Evolutionary conservation across 345 rosid species (phyloP).

Genomic region (Brassica juncea): DNA sequence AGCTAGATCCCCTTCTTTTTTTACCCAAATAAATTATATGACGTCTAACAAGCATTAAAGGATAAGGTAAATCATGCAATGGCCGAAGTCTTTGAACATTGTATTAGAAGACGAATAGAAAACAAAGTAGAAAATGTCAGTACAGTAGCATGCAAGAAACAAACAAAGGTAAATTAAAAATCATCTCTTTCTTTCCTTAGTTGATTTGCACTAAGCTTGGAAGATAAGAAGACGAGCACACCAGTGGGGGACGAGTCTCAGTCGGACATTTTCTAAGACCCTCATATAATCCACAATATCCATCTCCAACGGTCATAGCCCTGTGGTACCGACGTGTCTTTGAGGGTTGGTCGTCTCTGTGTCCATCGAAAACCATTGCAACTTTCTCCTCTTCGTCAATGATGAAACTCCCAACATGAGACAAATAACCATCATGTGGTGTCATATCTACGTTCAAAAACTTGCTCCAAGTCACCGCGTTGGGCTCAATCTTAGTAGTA

Average conservation of each 20-base stretch:
- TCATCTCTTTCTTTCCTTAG: background rate
- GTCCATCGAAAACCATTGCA: background rate
- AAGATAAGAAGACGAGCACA: background rate
- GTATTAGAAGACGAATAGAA: background rate
- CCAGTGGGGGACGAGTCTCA: background rate
- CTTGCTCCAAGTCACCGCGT: background rate
- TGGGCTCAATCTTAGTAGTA: background rate
- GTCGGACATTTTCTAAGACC: background rate
- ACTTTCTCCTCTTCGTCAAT: background rate
- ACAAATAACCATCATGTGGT: background rate
- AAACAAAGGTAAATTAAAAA: background rate
- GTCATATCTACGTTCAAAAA: background rate
- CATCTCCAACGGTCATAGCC: background rate
- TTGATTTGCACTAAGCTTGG: background rate
- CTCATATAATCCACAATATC: background rate
- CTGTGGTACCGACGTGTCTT: background rate
- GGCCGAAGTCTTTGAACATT: background rate
- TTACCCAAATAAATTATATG: background rate
- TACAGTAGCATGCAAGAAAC: background rate
- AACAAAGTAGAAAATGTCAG: background rate
- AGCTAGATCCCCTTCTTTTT: too few relatives aligned
- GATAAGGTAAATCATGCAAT: background rate
- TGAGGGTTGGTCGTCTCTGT: background rate
- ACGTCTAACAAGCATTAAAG: background rate
- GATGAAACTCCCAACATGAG: background rate